Base-by-base conservation (phyloP, 2,329 filamentous ascomycete genomes). In the Fusarium secorum region DNA sequence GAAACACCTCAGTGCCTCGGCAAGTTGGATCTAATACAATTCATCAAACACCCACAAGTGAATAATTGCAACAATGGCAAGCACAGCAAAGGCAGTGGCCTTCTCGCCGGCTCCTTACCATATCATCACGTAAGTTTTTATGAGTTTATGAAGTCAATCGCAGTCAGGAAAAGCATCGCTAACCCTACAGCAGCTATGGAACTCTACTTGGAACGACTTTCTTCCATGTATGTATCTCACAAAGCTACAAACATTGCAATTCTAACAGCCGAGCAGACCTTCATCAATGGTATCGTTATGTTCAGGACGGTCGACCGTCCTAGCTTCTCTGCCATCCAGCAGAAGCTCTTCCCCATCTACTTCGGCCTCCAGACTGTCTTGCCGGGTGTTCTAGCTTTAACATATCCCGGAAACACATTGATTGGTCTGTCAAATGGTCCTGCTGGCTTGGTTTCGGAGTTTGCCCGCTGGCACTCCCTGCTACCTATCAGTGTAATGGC, bases 151-250 rank as follows among this genome's bases (percentile, higher is more conserved):
- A 28, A 36, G 32, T 51, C 28, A 28, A 30, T 52, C n/a, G 57
- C 32, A 38, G 30, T 22, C 17, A 14, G 22, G 35, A 42, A 32
- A 30, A 49, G 32, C 20, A 24, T 20, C 44, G 65, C 75, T 78
- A 68, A 79, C 66, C 56, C 38, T n/a, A 49, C 55, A 20, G 49
- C 74, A 96, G 93, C 78, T 97, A 97, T 82, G 94, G 94, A 72
- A 94, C 93, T 24, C 88, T 98, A 53, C 85, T 98, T 18, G 96
- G 96, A 71, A 91, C 91, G 32, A 92, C 94, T 41, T 87, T 97
- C 80, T 98, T 94, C 82, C 94, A 98, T 80, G 91, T 92, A 53
- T 42, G 72, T 17, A 52, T 35, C 56, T 15, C 5, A 7, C 45
- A 30, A 28, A 10, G 11, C n/a, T 22, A 17, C 22, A 4, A n/a